These are phyloP conservation scores for Gorgonomyces haynaldii DNA, from an alignment of 192 early-diverging fungal species.

Conservation along the genomic window DNA sequence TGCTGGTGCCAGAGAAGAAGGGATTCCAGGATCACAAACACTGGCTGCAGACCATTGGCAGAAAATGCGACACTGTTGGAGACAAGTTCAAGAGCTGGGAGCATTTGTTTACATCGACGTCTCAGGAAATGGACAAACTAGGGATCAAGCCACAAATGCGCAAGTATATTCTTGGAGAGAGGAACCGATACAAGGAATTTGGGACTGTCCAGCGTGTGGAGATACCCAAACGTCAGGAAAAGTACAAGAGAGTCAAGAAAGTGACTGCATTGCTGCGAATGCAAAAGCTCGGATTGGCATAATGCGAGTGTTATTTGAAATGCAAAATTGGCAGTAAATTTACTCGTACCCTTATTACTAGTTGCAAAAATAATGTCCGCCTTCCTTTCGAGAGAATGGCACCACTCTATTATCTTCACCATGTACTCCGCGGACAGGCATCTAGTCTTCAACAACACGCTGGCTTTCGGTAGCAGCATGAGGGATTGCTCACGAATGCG, in stretches of 20 bases:
- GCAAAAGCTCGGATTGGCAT: slow-evolving; percentile 32
- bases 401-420: too few species aligned
- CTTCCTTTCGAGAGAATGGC: too few species aligned
- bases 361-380: too few species aligned
- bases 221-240: slow-evolving; percentile 28
- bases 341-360: too few species aligned
- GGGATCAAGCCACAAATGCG: slow-evolving; percentile 26
- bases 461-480: too few species aligned
- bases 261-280: slow-evolving; percentile 22
- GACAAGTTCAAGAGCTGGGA: slow-evolving; percentile 39
- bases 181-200: slow-evolving; percentile 15
- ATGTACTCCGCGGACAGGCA: too few species aligned
- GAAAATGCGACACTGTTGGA: slow-evolving; percentile 17
- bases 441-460: too few species aligned
- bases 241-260: slow-evolving; percentile 23
- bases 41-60: slow-evolving; percentile 35
- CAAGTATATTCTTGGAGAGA: slow-evolving; percentile 31
- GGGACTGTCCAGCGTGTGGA: not conserved
- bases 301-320: too few species aligned
- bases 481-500: too few species aligned
- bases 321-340: too few species aligned
- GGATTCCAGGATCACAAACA: too few species aligned
- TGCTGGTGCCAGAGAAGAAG: too few species aligned
- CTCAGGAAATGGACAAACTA: slow-evolving; percentile 27
- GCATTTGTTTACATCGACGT: slow-evolving; percentile 27